phyloP scores from a whole-genome alignment of 257 asterid species.

The Solanum pennellii region DNA sequence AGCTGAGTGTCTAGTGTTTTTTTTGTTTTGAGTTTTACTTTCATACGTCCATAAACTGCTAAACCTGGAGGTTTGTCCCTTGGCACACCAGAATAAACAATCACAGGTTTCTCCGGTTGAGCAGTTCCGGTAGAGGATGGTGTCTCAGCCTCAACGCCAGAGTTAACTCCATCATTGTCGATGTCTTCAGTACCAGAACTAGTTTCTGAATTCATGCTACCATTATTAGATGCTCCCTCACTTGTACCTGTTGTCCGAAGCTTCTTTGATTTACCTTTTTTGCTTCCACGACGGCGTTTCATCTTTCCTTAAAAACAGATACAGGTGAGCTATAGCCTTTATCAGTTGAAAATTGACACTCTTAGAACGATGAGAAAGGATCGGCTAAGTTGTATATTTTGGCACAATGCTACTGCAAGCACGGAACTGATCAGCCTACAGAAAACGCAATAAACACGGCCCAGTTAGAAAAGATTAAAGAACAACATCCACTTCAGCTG shows the following conservation, averaged over 20 bases:
- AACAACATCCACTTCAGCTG: background rate
- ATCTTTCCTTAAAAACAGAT: constrained; percentile 5
- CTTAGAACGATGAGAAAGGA: background rate
- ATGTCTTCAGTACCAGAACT: constrained; percentile 41
- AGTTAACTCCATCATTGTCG: constrained; percentile 62
- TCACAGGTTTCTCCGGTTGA: constrained; percentile 30
- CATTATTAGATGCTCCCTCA: constrained; percentile 43
- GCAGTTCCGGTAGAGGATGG: constrained; percentile 31
- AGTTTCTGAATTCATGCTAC: constrained; percentile 34
- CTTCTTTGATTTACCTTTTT: constrained; percentile 62
- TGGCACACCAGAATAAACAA: constrained; percentile 21
- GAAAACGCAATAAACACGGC: background rate
- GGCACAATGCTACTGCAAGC: background rate
- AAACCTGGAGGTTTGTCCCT: constrained; percentile 33
- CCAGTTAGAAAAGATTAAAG: background rate
- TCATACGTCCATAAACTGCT: constrained; percentile 72
- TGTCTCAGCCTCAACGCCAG: constrained; percentile 55
- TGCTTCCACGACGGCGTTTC: constrained; percentile 79
- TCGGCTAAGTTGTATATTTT: background rate
- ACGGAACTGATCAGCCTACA: background rate
- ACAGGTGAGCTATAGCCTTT: background rate
- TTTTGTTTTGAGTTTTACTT: constrained; percentile 76
- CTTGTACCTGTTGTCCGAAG: constrained; percentile 29
- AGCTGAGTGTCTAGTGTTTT: constrained; percentile 54
- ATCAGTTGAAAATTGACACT: background rate